Percentiles rank a stretch among this genome's conserved stretches.
phyloP scores from a whole-genome alignment of 2,329 filamentous ascomycete genomes.

The Calonectria pseudoreteaudii region DNA sequence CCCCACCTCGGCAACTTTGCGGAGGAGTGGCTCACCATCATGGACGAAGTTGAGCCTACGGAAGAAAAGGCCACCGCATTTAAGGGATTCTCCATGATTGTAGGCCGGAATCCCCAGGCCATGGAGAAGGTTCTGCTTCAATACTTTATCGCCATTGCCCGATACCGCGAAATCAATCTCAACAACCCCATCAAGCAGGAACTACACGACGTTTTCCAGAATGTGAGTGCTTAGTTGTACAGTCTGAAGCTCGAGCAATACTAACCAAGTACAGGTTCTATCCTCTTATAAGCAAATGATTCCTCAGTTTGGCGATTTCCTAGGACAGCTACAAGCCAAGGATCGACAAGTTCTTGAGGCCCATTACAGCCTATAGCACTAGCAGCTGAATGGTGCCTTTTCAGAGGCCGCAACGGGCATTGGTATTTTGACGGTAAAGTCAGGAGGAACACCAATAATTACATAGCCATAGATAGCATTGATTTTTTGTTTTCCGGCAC shows the following conservation, averaged over 20 bases:
- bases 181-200: conserved; percentile 72
- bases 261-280: conserved; percentile 55
- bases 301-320: conserved; percentile 67
- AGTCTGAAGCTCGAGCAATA: neutral
- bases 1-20: conserved; percentile 85
- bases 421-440: conserved; percentile 22
- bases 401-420: neutral
- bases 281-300: conserved; percentile 70
- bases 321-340: conserved; percentile 61
- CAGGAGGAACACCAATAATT: conserved; percentile 34
- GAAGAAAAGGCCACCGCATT: conserved; percentile 96
- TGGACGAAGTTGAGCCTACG: conserved; percentile 86
- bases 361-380: conserved; percentile 58
- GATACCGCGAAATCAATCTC: conserved; percentile 75
- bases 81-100: conserved; percentile 87
- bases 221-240: conserved; percentile 67
- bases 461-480: conserved; percentile 48
- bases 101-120: conserved; percentile 87
- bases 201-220: conserved; percentile 79
- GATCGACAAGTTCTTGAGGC: conserved; percentile 63
- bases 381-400: neutral
- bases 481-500: conserved; percentile 34
- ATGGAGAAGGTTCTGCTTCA: conserved; percentile 88
- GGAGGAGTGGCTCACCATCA: conserved; percentile 81
- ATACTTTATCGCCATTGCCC: conserved; percentile 87